phyloP scores from a whole-genome alignment of 768 basidiomycete species.

The Coprinopsis strossmayeri region DNA sequence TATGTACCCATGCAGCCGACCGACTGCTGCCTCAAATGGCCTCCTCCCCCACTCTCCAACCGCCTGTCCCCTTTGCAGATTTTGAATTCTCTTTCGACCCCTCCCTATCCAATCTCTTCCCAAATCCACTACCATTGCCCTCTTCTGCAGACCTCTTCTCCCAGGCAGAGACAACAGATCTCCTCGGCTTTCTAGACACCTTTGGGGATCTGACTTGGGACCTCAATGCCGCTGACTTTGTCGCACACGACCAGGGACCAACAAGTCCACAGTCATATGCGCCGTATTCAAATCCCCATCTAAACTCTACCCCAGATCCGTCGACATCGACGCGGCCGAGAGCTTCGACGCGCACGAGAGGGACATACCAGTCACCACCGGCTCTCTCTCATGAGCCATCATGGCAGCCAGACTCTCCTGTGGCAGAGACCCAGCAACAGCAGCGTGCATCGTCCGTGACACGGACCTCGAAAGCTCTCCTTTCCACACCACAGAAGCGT shows the following conservation, averaged over 20 bases:
- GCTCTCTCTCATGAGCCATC: conserved; percentile 15
- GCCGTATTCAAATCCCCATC: conserved; percentile 44
- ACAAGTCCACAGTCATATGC: conserved; percentile 13
- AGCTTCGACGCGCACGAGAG: conserved; percentile 22
- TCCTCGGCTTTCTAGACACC: conserved; percentile 79
- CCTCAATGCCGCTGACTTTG: conserved; percentile 24
- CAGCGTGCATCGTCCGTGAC: conserved; percentile 13
- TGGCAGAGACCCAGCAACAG: conserved; percentile 11
- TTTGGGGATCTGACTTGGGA: conserved; percentile 60
- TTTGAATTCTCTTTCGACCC: conserved; percentile 72
- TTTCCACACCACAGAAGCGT: conserved; percentile 82
- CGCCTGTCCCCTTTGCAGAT: conserved; percentile 57
- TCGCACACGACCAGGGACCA: neutral
- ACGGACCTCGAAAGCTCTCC: conserved; percentile 51
- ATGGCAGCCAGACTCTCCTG: conserved; percentile 9
- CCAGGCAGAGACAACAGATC: conserved; percentile 66
- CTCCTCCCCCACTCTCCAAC: conserved; percentile 33
- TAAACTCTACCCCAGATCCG: conserved; percentile 35
- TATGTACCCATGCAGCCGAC: neutral
- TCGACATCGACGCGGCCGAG: conserved; percentile 31
- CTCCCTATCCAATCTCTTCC: conserved; percentile 49
- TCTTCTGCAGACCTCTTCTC: conserved; percentile 77
- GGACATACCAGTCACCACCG: conserved; percentile 17
- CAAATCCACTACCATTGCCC: conserved; percentile 55
- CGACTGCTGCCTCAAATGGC: conserved; percentile 19